Conservation (phyloP, 2,329 filamentous ascomycete genomes). For the Talaromyces marneffei region DNA sequence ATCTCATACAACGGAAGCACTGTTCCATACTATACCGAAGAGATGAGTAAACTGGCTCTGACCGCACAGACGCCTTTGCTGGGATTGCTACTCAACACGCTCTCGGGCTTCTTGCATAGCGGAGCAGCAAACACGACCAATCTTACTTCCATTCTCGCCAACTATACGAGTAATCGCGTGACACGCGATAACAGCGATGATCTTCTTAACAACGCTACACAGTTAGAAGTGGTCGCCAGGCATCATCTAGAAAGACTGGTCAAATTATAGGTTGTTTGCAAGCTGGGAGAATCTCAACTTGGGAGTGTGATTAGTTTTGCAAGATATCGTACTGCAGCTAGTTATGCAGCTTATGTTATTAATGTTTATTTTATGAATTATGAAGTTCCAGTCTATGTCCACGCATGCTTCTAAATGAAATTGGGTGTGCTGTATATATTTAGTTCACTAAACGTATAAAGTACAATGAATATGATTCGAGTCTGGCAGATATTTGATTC, state of each 20-base stretch:
- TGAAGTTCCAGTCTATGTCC: neutral
- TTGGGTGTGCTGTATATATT: neutral
- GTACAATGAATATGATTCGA: neutral
- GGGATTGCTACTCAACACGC: slow-evolving; percentile 26
- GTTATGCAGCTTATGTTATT: slow-evolving; percentile 2
- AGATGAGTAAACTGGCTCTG: slow-evolving; percentile 28
- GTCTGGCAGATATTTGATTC: neutral
- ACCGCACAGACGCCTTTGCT: slow-evolving; percentile 25
- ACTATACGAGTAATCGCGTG: neutral
- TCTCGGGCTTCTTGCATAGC: slow-evolving; percentile 7
- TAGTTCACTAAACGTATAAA: too few relatives aligned
- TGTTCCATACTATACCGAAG: slow-evolving; percentile 32
- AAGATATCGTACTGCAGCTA: neutral
- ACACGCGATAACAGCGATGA: neutral
- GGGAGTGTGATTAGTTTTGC: neutral
- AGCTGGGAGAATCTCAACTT: neutral
- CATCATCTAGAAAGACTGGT: slow-evolving; percentile 8
- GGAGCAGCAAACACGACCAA: slow-evolving; percentile 5
- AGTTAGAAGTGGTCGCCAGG: slow-evolving; percentile 7
- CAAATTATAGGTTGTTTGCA: neutral
- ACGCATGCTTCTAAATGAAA: neutral
- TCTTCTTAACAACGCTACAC: slow-evolving; percentile 4
- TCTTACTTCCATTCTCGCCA: slow-evolving; percentile 1
- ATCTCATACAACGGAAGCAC: slow-evolving; percentile 27
- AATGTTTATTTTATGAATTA: slow-evolving; percentile 12